Percentiles rank a stretch among this genome's conserved stretches.
Evolutionary conservation across 2,329 filamentous ascomycete species (phyloP).

Genomic region (Aaosphaeria pasadenensis): DNA sequence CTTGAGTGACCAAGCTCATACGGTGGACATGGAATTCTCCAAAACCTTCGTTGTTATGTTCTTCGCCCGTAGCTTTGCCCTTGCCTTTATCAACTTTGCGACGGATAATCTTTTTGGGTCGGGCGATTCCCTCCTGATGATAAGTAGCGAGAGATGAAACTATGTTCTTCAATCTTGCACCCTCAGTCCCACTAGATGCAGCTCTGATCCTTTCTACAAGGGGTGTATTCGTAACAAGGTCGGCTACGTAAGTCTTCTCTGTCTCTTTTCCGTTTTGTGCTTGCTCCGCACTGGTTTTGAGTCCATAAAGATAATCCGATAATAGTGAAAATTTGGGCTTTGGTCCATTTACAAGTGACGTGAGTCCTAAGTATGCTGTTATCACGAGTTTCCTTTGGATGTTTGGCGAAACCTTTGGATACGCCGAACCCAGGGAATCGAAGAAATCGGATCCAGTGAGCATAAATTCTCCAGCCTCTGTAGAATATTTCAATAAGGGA

Average conservation of each 20-base stretch:
- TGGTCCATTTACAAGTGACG: slow-evolving; percentile 64
- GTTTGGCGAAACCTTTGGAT: slow-evolving; percentile 58
- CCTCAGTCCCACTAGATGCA: slow-evolving; percentile 49
- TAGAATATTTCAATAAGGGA: slow-evolving; percentile 61
- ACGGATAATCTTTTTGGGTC: slow-evolving; percentile 51
- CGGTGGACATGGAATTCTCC: slow-evolving; percentile 69
- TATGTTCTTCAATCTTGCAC: slow-evolving; percentile 58
- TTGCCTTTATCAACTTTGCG: slow-evolving; percentile 67
- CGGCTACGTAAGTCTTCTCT: slow-evolving; percentile 66
- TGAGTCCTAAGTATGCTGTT: slow-evolving; percentile 71
- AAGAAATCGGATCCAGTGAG: slow-evolving; percentile 85
- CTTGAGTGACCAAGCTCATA: slow-evolving; percentile 79
- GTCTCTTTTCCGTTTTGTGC: slow-evolving; percentile 45
- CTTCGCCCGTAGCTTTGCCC: slow-evolving; percentile 55
- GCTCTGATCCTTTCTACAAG: slow-evolving; percentile 63
- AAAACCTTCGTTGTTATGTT: slow-evolving; percentile 33
- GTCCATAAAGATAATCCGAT: slow-evolving; percentile 77
- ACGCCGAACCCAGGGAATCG: slow-evolving; percentile 69
- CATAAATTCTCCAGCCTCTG: slow-evolving; percentile 58
- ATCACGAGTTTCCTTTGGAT: slow-evolving; percentile 68
- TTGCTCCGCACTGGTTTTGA: slow-evolving; percentile 69
- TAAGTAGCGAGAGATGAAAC: slow-evolving; percentile 60
- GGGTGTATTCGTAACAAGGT: slow-evolving; percentile 78
- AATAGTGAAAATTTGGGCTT: slow-evolving; percentile 71
- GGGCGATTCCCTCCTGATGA: slow-evolving; percentile 52